These are phyloP conservation scores for Fusarium annulatum DNA, from an alignment of 2,329 filamentous ascomycete species.

Conservation along the genomic window DNA sequence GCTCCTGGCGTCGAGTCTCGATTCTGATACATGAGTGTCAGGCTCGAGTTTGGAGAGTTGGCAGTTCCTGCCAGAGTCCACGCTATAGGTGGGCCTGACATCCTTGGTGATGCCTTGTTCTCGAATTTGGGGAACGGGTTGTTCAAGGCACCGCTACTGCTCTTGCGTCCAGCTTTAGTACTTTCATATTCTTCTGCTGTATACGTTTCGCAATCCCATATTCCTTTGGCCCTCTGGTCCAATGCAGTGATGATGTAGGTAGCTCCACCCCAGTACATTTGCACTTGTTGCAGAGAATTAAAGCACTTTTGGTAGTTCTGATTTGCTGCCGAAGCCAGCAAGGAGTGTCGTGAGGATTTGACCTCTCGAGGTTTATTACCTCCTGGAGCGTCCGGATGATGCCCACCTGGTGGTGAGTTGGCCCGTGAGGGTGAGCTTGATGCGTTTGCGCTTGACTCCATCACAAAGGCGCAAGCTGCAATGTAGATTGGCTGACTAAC, in stretches of 20 bases:
- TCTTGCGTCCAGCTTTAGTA: slow-evolving; percentile 64
- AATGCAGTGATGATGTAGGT: slow-evolving; percentile 88
- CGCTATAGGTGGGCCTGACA: slow-evolving; percentile 68
- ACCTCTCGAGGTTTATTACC: slow-evolving; percentile 39
- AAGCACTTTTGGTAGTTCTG: slow-evolving; percentile 91
- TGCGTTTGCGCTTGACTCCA: slow-evolving; percentile 80
- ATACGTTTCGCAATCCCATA: slow-evolving; percentile 79
- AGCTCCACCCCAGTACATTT: slow-evolving; percentile 86
- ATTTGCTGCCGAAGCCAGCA: slow-evolving; percentile 83
- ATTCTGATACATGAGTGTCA: slow-evolving; percentile 83
- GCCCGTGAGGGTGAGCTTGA: slow-evolving; percentile 70
- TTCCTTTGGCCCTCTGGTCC: slow-evolving; percentile 88
- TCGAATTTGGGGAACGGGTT: slow-evolving; percentile 58
- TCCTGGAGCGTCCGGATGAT: slow-evolving; percentile 3
- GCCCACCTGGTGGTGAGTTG: slow-evolving; percentile 57
- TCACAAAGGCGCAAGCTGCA: slow-evolving; percentile 87
- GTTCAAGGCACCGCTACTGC: slow-evolving; percentile 52
- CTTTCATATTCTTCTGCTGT: slow-evolving; percentile 82
- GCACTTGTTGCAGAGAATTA: slow-evolving; percentile 82
- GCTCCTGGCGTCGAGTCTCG: slow-evolving; percentile 17
- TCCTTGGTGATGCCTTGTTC: slow-evolving; percentile 61
- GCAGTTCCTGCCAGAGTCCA: slow-evolving; percentile 91
- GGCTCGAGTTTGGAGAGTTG: slow-evolving; percentile 84
- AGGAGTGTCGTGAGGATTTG: slow-evolving; percentile 72
- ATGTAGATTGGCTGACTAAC: slow-evolving; percentile 93